Conservation (phyloP, 2,329 filamentous ascomycete genomes). For the Hypoxylon rubiginosum region DNA sequence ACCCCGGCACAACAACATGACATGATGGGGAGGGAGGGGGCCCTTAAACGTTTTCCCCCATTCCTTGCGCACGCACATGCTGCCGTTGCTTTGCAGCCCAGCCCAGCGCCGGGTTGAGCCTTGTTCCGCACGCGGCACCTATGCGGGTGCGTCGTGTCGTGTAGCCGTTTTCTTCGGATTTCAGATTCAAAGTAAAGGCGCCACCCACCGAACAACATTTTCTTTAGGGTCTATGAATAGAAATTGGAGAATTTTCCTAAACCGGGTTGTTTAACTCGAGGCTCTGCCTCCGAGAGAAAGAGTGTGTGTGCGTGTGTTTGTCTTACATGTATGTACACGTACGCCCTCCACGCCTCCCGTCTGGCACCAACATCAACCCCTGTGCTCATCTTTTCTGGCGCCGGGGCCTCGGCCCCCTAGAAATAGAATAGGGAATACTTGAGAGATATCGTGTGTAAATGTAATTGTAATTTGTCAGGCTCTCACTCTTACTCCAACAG, state of each 20-base stretch:
- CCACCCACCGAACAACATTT: background rate
- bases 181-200: background rate
- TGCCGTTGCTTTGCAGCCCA: background rate
- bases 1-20: slow-evolving; percentile 4
- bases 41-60: background rate
- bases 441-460: background rate
- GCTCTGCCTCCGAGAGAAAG: background rate
- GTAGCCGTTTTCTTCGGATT: background rate
- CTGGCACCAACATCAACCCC: no score
- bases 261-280: background rate
- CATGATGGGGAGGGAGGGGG: background rate
- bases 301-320: background rate
- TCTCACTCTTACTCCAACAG: background rate
- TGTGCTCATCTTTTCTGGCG: background rate
- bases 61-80: background rate
- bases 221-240: background rate
- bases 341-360: background rate
- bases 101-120: no score
- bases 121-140: no score
- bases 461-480: background rate
- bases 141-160: background rate
- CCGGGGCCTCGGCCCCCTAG: background rate
- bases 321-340: background rate
- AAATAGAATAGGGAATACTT: background rate
- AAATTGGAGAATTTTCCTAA: slow-evolving; percentile 1